Evolutionary conservation across 169 alveolate species (phyloP).

Genomic region (Theileria orientalis): DNA sequence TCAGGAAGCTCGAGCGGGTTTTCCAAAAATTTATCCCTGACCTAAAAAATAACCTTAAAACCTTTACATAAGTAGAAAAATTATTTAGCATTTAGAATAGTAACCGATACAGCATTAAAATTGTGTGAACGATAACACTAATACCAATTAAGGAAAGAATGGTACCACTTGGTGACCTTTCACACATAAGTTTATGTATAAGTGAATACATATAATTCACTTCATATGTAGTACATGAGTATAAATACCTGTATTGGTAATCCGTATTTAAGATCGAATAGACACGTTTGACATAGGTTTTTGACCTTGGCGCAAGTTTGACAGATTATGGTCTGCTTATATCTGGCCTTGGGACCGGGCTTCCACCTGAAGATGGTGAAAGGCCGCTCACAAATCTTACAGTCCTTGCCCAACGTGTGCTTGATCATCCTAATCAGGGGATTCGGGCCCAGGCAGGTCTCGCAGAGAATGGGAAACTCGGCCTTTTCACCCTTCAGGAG

Average conservation of each 20-base stretch:
- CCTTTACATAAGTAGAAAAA: neutral
- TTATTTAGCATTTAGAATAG: neutral
- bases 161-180: too few species aligned
- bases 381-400: constrained; percentile 96
- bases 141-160: too few species aligned
- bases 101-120: too few species aligned
- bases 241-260: constrained; percentile 94
- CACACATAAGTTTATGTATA: too few species aligned
- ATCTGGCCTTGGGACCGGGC: constrained; percentile 92
- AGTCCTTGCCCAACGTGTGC: constrained; percentile 91
- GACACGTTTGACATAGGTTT: constrained; percentile 97
- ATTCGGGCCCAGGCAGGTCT: constrained; percentile 96
- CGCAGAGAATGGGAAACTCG: constrained; percentile 96
- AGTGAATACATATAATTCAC: too few species aligned
- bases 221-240: neutral
- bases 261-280: constrained; percentile 96
- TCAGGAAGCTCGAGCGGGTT: constrained; percentile 70
- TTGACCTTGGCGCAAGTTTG: constrained; percentile 96
- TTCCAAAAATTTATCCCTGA: constrained; percentile 61
- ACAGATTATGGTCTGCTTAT: constrained; percentile 95
- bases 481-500: constrained; percentile 84
- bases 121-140: too few species aligned
- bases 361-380: constrained; percentile 98
- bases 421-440: constrained; percentile 95
- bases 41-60: constrained; percentile 13